Percentiles rank a stretch among this genome's conserved stretches.
Evolutionary conservation across 2,329 filamentous ascomycete genomes (phyloP).

Genomic region (Golovinomyces cichoracearum): DNA sequence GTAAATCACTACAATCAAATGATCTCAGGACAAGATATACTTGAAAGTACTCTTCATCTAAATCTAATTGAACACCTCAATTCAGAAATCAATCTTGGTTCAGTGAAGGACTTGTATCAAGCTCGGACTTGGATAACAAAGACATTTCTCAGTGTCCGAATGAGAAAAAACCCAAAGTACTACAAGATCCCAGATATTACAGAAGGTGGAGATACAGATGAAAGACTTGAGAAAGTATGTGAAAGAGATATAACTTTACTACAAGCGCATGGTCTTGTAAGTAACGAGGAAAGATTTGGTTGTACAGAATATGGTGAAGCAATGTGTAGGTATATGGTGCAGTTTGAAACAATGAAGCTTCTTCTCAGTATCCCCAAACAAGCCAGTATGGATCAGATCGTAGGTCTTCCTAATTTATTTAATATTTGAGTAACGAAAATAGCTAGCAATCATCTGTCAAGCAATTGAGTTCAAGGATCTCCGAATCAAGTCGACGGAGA

Average conservation of each 20-base stretch:
- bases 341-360: slow-evolving; percentile 52
- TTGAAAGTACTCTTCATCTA: slow-evolving; percentile 56
- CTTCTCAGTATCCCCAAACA: slow-evolving; percentile 36
- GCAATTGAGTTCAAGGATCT: slow-evolving; percentile 49
- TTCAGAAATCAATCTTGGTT: slow-evolving; percentile 55
- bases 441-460: slow-evolving; percentile 41
- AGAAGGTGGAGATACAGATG: slow-evolving; percentile 27
- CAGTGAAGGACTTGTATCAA: slow-evolving; percentile 34
- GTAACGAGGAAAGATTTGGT: slow-evolving; percentile 22
- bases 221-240: slow-evolving; percentile 44
- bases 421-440: slow-evolving; percentile 6
- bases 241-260: slow-evolving; percentile 40
- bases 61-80: slow-evolving; percentile 68
- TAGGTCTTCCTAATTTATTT: slow-evolving; percentile 19
- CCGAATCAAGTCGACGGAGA: slow-evolving; percentile 44
- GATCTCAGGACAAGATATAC: slow-evolving; percentile 41
- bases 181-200: slow-evolving; percentile 37
- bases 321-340: slow-evolving; percentile 63
- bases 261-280: slow-evolving; percentile 31
- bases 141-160: slow-evolving; percentile 53
- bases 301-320: slow-evolving; percentile 50
- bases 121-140: slow-evolving; percentile 51
- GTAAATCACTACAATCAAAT: slow-evolving; percentile 43
- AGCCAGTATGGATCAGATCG: slow-evolving; percentile 39
- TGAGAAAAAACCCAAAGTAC: slow-evolving; percentile 41